A percentile compares a stretch with the other conserved stretches of the same genome.
These are phyloP conservation scores for Xerocomellus amylosporus DNA, from an alignment of 768 basidiomycete species.

Conservation along the genomic window DNA sequence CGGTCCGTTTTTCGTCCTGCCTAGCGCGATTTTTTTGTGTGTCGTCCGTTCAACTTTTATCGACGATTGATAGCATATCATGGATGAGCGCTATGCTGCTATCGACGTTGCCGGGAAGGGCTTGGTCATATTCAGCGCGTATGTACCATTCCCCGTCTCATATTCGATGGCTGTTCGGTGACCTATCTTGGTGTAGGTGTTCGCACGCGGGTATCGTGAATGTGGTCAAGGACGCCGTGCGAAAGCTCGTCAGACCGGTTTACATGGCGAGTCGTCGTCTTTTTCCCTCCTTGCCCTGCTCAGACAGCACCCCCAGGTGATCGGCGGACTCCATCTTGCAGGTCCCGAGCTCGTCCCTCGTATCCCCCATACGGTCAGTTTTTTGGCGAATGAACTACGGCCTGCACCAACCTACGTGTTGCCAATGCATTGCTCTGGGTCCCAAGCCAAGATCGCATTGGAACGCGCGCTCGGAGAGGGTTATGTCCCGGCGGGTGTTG, in stretches of 20 bases:
- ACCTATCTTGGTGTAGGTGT: conserved; percentile 37
- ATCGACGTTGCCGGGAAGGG: conserved; percentile 82
- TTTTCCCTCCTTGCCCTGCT: neutral
- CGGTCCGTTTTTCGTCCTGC: conserved; percentile 35
- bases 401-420: conserved; percentile 70
- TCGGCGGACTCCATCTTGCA: conserved; percentile 84
- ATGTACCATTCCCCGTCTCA: conserved; percentile 30
- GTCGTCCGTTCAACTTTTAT: neutral
- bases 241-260: conserved; percentile 61
- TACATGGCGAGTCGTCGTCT: conserved; percentile 55
- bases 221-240: conserved; percentile 68
- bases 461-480: conserved; percentile 68
- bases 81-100: conserved; percentile 79
- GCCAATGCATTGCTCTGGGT: conserved; percentile 86
- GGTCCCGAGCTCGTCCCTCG: conserved; percentile 61
- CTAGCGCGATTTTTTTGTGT: neutral
- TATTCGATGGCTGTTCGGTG: neutral
- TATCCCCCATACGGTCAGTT: conserved; percentile 67
- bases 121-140: conserved; percentile 82
- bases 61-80: conserved; percentile 51
- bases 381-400: conserved; percentile 54
- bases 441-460: conserved; percentile 70
- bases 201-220: conserved; percentile 86
- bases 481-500: conserved; percentile 76
- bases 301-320: conserved; percentile 43